Percentiles rank a stretch among this genome's conserved stretches.
phyloP scores from a whole-genome alignment of 2,329 filamentous ascomycete genomes.

The Myrmaecium sp. region DNA sequence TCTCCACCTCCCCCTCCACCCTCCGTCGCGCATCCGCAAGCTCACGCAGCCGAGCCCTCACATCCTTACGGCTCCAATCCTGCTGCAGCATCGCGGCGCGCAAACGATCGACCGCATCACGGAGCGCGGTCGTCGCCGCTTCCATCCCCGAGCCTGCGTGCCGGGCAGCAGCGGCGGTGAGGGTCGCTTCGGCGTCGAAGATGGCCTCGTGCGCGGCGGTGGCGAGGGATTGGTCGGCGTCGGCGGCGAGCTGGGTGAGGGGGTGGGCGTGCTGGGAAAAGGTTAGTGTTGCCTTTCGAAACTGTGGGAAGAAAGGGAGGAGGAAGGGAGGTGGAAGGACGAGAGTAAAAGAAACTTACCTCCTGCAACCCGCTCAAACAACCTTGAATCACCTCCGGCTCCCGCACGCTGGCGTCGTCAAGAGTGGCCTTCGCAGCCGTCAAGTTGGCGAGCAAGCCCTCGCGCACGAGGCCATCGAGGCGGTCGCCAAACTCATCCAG shows the following conservation, averaged over 20 bases:
- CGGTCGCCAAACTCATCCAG: constrained; percentile 8
- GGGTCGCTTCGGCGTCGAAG: constrained; percentile 17
- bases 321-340: no score
- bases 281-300: no score
- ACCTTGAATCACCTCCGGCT: neutral
- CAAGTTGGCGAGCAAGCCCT: neutral
- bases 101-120: constrained; percentile 14
- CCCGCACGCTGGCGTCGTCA: neutral
- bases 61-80: constrained; percentile 15
- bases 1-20: constrained; percentile 9
- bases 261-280: constrained; percentile 7
- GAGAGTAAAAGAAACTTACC: neutral
- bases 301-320: neutral
- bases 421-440: neutral
- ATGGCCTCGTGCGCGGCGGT: constrained; percentile 18
- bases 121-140: constrained; percentile 10
- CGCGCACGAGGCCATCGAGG: neutral
- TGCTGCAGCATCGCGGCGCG: no score
- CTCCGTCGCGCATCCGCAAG: constrained; percentile 11
- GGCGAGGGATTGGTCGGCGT: constrained; percentile 12
- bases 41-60: constrained; percentile 11
- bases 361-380: neutral
- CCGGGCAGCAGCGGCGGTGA: constrained; percentile 6
- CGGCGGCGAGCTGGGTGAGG: constrained; percentile 9
- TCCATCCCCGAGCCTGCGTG: constrained; percentile 10